These are phyloP conservation scores for Cryphonectria naterciae DNA, from an alignment of 2,329 filamentous ascomycete genomes.

Conservation along the genomic window DNA sequence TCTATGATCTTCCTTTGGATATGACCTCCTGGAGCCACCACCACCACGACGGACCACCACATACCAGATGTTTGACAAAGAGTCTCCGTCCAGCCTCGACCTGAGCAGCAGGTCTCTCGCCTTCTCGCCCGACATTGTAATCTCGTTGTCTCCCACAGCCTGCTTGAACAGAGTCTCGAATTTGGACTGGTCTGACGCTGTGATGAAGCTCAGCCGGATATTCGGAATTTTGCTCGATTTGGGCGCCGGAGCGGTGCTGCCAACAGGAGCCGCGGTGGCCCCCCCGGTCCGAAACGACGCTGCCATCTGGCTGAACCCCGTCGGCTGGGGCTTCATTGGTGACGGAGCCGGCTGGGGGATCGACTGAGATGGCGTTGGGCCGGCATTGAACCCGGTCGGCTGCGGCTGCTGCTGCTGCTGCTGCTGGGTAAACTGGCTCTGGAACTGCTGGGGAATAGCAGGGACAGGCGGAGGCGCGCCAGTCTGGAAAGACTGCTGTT, in stretches of 20 bases:
- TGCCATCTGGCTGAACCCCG: constrained; percentile 69
- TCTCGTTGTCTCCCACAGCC: constrained; percentile 80
- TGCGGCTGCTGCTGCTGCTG: constrained; percentile 49
- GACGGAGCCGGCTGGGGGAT: constrained; percentile 59
- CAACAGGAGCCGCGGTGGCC: constrained; percentile 46
- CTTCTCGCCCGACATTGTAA: constrained; percentile 89
- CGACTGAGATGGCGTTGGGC: constrained; percentile 51
- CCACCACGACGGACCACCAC: constrained; percentile 33
- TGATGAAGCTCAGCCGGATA: constrained; percentile 94
- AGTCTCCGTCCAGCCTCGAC: constrained; percentile 84
- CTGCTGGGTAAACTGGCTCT: constrained; percentile 62
- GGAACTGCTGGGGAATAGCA: constrained; percentile 62
- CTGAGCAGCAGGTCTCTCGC: constrained; percentile 86
- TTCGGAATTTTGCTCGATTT: constrained; percentile 80
- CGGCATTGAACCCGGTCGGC: constrained; percentile 50
- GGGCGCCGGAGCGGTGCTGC: constrained; percentile 53
- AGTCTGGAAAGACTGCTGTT: constrained; percentile 65
- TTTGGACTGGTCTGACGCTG: constrained; percentile 89
- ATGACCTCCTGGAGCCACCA: neutral
- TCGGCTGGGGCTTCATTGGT: constrained; percentile 68
- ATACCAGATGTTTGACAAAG: constrained; percentile 91
- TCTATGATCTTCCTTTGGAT: neutral
- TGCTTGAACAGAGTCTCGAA: constrained; percentile 98
- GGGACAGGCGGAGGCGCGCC: constrained; percentile 61
- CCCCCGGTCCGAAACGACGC: constrained; percentile 65